Conservation (phyloP, 768 basidiomycete species). For the Pleurotus tuoliensis region DNA sequence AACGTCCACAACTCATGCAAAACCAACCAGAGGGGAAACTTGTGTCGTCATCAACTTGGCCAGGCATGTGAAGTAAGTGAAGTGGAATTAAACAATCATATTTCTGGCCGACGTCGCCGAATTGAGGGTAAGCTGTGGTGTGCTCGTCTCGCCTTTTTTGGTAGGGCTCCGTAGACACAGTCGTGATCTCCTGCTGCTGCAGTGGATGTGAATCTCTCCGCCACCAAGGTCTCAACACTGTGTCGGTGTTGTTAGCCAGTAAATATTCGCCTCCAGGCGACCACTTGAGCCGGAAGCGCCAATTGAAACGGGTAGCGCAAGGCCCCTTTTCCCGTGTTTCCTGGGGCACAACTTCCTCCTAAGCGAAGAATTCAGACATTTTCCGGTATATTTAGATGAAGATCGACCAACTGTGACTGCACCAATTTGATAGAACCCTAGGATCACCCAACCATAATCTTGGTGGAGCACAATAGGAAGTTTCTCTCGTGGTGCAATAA, state of each 20-base stretch:
- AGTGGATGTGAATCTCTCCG: neutral
- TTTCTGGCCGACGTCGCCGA: neutral
- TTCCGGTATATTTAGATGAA: too few relatives aligned
- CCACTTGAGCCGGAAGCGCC: conserved; percentile 4
- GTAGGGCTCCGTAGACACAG: neutral
- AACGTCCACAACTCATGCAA: neutral
- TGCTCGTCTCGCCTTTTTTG: neutral
- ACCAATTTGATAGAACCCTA: neutral
- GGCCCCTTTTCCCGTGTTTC: neutral
- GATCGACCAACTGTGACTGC: neutral
- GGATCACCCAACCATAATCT: neutral
- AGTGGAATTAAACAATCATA: neutral
- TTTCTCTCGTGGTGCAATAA: neutral
- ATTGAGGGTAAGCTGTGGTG: neutral
- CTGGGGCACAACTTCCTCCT: too few relatives aligned
- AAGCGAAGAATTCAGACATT: too few relatives aligned
- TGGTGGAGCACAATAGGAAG: neutral
- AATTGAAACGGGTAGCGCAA: neutral
- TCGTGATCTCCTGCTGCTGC: neutral
- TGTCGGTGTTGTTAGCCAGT: neutral
- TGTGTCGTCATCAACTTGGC: neutral
- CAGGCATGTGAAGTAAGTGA: neutral
- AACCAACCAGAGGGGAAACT: neutral
- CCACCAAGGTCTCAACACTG: neutral
- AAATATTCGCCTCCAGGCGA: conserved; percentile 2